These are phyloP conservation scores for Cerioporus squamosus DNA, from an alignment of 1,284 basidiomycete species.

Conservation along the genomic window DNA sequence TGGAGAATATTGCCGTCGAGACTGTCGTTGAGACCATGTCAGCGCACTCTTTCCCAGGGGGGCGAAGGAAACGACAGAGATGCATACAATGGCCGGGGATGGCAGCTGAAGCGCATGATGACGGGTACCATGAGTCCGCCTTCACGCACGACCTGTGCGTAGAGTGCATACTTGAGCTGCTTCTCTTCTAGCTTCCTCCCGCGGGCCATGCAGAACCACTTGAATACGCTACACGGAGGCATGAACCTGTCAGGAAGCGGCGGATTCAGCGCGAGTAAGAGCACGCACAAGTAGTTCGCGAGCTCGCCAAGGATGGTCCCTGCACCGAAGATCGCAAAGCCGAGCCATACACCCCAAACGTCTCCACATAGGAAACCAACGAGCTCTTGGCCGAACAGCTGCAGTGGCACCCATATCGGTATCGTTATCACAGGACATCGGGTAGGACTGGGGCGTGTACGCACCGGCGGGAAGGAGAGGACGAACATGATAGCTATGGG, in stretches of 20 bases:
- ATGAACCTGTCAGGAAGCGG: too few species aligned
- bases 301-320: constrained; percentile 73
- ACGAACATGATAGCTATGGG: constrained; percentile 81
- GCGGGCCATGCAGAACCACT: constrained; percentile 59
- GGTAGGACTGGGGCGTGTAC: constrained; percentile 20
- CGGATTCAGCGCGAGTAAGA: too few species aligned
- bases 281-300: constrained; percentile 71
- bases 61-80: not conserved
- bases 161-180: constrained; percentile 75
- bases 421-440: not conserved
- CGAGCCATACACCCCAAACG: constrained; percentile 72
- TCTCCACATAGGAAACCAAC: constrained; percentile 73
- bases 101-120: constrained; percentile 71
- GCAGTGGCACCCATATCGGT: constrained; percentile 1
- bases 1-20: constrained; percentile 78
- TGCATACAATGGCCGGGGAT: constrained; percentile 75
- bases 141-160: constrained; percentile 75
- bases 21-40: constrained; percentile 32
- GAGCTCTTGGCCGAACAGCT: constrained; percentile 81
- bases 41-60: not conserved
- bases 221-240: constrained; percentile 55
- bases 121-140: constrained; percentile 81
- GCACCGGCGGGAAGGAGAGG: constrained; percentile 76
- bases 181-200: constrained; percentile 73
- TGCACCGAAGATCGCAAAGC: constrained; percentile 68